Conservation (phyloP, 768 basidiomycete genomes). For the Guyanaporus albipodus region DNA sequence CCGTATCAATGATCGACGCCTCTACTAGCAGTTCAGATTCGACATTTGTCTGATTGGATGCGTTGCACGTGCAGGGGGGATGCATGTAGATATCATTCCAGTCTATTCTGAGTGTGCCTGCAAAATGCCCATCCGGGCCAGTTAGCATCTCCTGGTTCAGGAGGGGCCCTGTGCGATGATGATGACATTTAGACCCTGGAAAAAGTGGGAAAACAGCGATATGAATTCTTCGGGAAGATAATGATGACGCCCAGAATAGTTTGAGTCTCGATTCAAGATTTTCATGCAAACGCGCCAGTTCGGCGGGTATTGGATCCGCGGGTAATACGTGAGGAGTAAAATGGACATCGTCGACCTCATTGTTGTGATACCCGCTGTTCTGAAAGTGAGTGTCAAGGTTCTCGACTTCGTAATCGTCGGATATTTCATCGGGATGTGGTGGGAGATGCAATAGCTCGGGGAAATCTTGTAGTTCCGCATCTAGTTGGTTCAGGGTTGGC, state of each 20-base stretch:
- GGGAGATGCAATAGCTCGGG: constrained; percentile 39
- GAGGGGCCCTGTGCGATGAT: constrained; percentile 40
- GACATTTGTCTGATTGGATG: constrained; percentile 44
- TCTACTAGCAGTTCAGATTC: constrained; percentile 52
- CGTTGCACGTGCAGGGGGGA: constrained; percentile 52
- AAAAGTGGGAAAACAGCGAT: constrained; percentile 52
- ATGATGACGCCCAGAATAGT: constrained; percentile 76
- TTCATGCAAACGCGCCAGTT: constrained; percentile 55
- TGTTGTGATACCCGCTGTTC: constrained; percentile 21
- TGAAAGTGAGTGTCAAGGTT: constrained; percentile 53
- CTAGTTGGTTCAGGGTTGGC: constrained; percentile 17
- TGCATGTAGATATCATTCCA: constrained; percentile 71
- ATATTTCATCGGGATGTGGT: constrained; percentile 55
- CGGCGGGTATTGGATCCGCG: constrained; percentile 23
- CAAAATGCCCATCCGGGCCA: constrained; percentile 69
- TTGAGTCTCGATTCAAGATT: constrained; percentile 76
- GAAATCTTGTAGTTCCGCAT: constrained; percentile 31
- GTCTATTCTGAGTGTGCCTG: constrained; percentile 52
- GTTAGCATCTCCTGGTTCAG: constrained; percentile 51
- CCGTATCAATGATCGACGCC: constrained; percentile 39
- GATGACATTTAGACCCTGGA: constrained; percentile 20
- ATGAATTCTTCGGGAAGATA: constrained; percentile 59
- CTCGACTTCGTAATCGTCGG: constrained; percentile 54
- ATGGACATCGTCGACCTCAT: constrained; percentile 15
- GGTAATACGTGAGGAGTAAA: constrained; percentile 15